phyloP scores from a whole-genome alignment of 768 basidiomycete species.

The Mycena rosella region DNA sequence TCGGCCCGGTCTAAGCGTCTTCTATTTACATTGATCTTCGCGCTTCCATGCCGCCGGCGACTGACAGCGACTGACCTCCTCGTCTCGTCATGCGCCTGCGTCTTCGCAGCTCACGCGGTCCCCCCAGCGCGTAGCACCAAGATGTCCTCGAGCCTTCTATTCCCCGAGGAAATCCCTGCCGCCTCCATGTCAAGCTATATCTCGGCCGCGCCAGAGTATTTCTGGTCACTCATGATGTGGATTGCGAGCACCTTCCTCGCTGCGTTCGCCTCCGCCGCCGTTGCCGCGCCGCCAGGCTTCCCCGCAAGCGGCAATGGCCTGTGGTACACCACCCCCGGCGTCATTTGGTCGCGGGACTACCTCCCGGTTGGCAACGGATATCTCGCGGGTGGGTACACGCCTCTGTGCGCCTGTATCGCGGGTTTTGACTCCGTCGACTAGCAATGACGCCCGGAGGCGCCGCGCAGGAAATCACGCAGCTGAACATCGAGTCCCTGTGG shows the following conservation, averaged over 20 bases:
- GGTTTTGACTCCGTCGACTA: conserved; percentile 37
- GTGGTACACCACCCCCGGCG: conserved; percentile 72
- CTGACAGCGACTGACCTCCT: neutral
- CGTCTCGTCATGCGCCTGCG: conserved; percentile 4
- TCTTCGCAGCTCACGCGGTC: conserved; percentile 4
- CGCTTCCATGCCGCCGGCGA: neutral
- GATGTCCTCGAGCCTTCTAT: conserved; percentile 15
- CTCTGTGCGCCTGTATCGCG: neutral
- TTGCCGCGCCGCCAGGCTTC: conserved; percentile 59
- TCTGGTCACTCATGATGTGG: conserved; percentile 25
- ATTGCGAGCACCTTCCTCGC: conserved; percentile 2
- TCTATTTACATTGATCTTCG: neutral
- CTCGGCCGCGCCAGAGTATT: neutral
- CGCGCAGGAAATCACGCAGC: conserved; percentile 67
- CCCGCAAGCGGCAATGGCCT: conserved; percentile 81
- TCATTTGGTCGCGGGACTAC: conserved; percentile 68
- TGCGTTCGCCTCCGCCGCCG: conserved; percentile 6
- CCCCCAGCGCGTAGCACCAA: neutral
- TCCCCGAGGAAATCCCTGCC: conserved; percentile 28
- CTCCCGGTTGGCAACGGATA: conserved; percentile 84
- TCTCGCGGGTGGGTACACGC: conserved; percentile 61
- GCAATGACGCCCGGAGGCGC: conserved; percentile 78
- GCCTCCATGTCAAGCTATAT: conserved; percentile 3
- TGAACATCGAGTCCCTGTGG: conserved; percentile 86
- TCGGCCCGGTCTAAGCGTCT: neutral